These are phyloP conservation scores for Erythrophleum ivorense DNA, from an alignment of 331 rosid species.

Conservation along the genomic window DNA sequence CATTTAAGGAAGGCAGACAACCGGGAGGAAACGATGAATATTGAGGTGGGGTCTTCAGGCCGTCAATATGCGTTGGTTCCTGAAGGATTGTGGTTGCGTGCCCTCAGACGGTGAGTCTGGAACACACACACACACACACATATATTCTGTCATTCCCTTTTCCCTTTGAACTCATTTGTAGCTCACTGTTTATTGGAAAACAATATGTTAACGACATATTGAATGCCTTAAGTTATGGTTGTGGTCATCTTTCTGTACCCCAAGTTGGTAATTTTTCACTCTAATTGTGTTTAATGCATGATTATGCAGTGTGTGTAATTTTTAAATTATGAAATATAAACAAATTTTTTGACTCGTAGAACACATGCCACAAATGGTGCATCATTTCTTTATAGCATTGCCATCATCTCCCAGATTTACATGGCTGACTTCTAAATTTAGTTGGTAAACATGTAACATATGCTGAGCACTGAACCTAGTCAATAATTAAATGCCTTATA, in stretches of 20 bases:
- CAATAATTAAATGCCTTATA: not conserved
- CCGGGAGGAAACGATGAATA: conserved; percentile 31
- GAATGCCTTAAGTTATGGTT: not conserved
- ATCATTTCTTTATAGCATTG: not conserved
- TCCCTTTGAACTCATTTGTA: conserved; percentile 7
- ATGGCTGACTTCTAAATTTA: not conserved
- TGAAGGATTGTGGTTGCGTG: conserved; percentile 75
- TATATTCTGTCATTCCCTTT: not conserved
- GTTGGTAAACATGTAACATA: not conserved
- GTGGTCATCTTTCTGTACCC: not conserved
- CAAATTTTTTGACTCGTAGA: not conserved
- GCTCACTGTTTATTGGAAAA: conserved; percentile 25
- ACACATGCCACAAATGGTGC: not conserved
- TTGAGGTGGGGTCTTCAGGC: conserved; percentile 59
- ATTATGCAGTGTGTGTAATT: not conserved
- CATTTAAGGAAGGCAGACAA: conserved; percentile 59
- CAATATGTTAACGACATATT: not conserved
- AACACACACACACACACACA: not conserved
- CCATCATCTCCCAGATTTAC: not conserved
- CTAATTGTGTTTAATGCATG: not conserved
- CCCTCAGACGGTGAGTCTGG: conserved; percentile 64
- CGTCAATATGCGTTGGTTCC: conserved; percentile 74
- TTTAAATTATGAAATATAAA: not conserved
- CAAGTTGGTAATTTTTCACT: not conserved
- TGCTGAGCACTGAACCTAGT: not conserved